Conservation (phyloP, 768 basidiomycete genomes). For the Lyophyllum shimeji region DNA sequence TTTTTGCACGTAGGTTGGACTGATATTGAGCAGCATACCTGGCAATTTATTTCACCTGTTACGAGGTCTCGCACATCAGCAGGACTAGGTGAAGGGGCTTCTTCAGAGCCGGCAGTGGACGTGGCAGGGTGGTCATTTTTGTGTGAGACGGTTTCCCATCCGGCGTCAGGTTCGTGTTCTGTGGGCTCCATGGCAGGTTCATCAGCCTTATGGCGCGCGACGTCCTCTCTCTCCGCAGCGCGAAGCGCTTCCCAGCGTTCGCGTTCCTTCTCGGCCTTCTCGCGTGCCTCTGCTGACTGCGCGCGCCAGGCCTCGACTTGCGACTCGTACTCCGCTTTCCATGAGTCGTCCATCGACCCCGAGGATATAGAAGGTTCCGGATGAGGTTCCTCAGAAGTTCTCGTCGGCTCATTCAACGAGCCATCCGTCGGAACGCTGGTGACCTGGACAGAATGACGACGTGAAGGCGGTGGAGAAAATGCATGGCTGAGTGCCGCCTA, state of each 20-base stretch:
- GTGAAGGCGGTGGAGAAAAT: slow-evolving; percentile 31
- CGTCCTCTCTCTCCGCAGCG: slow-evolving; percentile 47
- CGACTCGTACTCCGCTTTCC: slow-evolving; percentile 69
- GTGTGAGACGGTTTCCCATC: slow-evolving; percentile 38
- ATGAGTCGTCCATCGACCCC: slow-evolving; percentile 40
- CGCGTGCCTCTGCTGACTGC: slow-evolving; percentile 67
- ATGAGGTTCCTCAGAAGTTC: slow-evolving; percentile 5
- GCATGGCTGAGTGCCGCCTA: slow-evolving; percentile 29
- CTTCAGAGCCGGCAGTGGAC: slow-evolving; percentile 15
- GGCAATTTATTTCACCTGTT: slow-evolving; percentile 34
- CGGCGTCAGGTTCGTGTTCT: slow-evolving; percentile 23
- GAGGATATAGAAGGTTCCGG: slow-evolving; percentile 14
- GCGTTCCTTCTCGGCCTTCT: slow-evolving; percentile 74
- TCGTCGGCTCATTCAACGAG: slow-evolving; percentile 5
- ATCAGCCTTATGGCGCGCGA: slow-evolving; percentile 34
- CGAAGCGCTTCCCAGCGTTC: slow-evolving; percentile 71
- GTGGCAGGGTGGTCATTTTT: slow-evolving; percentile 18
- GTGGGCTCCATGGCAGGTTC: slow-evolving; percentile 6
- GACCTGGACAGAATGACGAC: slow-evolving; percentile 21
- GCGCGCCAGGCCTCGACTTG: slow-evolving; percentile 72
- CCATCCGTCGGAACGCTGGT: not conserved
- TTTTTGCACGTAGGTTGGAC: not conserved
- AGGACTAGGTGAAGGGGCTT: slow-evolving; percentile 31
- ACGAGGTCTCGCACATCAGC: slow-evolving; percentile 41
- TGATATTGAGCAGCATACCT: slow-evolving; percentile 19